These are phyloP conservation scores for Primulina huaijiensis DNA, from an alignment of 257 asterid genomes.

Conservation along the genomic window DNA sequence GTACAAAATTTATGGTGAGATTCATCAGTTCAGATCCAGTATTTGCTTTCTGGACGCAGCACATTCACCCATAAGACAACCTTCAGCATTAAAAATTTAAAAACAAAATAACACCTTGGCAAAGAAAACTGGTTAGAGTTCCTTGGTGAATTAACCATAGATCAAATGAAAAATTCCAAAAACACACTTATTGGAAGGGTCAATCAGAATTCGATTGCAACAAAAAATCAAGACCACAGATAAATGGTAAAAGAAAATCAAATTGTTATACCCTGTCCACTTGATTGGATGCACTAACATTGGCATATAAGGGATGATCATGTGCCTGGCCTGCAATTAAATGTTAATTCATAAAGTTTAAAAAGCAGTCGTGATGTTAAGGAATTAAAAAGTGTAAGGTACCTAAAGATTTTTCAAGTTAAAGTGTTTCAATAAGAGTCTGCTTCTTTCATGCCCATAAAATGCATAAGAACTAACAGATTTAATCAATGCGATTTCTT, in stretches of 20 bases:
- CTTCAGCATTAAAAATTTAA: no score
- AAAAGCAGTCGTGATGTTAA: slow-evolving; percentile 10
- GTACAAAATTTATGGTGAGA: no score
- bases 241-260: slow-evolving; percentile 12
- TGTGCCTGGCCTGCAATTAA: slow-evolving; percentile 79
- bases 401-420: neutral
- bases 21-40: no score
- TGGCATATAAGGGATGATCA: slow-evolving; percentile 98
- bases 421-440: slow-evolving; percentile 3
- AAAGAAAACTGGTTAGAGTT: neutral
- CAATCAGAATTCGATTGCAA: slow-evolving; percentile 15
- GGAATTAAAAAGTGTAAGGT: neutral
- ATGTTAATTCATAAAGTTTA: slow-evolving; percentile 18
- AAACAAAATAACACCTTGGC: neutral
- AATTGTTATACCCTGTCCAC: slow-evolving; percentile 73
- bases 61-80: no score
- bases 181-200: slow-evolving; percentile 1
- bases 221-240: slow-evolving; percentile 14
- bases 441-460: slow-evolving; percentile 15
- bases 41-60: no score
- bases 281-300: slow-evolving; percentile 91
- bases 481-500: slow-evolving; percentile 21
- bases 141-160: slow-evolving; percentile 5
- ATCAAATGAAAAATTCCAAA: neutral
- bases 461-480: slow-evolving; percentile 11